Conservation (phyloP, 345 rosid species). For the Reutealis trisperma region DNA sequence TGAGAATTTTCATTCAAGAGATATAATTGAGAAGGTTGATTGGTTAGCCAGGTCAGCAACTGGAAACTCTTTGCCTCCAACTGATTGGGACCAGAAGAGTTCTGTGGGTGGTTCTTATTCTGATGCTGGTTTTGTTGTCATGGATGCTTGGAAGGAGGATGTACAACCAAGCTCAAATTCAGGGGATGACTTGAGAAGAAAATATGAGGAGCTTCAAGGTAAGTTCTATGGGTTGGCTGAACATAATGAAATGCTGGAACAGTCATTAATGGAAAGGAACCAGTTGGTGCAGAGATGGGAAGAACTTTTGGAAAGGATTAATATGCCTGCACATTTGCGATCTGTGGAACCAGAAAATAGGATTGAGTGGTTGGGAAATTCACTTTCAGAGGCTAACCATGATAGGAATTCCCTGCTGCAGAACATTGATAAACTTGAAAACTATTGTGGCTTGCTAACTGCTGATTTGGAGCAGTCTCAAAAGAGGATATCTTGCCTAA, state of each 20-base stretch:
- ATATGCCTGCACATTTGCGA: slow-evolving; percentile 69
- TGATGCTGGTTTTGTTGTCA: slow-evolving; percentile 57
- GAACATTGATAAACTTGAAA: slow-evolving; percentile 64
- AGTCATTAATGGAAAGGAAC: slow-evolving; percentile 89
- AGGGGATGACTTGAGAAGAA: slow-evolving; percentile 73
- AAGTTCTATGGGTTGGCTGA: slow-evolving; percentile 94
- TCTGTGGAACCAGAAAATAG: slow-evolving; percentile 74
- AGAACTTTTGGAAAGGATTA: slow-evolving; percentile 61
- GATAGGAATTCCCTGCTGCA: slow-evolving; percentile 63
- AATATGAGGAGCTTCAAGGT: slow-evolving; percentile 82
- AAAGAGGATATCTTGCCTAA: slow-evolving; percentile 25
- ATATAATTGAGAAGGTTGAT: slow-evolving; percentile 86
- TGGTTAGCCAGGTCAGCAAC: slow-evolving; percentile 82
- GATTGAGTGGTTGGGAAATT: slow-evolving; percentile 82
- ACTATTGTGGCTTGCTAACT: slow-evolving; percentile 52
- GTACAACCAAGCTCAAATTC: slow-evolving; percentile 53
- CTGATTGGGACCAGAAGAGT: slow-evolving; percentile 79
- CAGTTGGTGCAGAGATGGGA: slow-evolving; percentile 90
- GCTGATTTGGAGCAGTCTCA: slow-evolving; percentile 68
- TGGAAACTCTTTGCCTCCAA: slow-evolving; percentile 50
- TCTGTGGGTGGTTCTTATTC: slow-evolving; percentile 60
- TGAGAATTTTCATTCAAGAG: slow-evolving; percentile 85
- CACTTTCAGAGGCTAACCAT: slow-evolving; percentile 61
- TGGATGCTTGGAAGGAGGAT: slow-evolving; percentile 85
- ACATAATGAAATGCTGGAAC: slow-evolving; percentile 98